phyloP scores from a whole-genome alignment of 106 monocot genomes.

The Dendrobium huoshanense region DNA sequence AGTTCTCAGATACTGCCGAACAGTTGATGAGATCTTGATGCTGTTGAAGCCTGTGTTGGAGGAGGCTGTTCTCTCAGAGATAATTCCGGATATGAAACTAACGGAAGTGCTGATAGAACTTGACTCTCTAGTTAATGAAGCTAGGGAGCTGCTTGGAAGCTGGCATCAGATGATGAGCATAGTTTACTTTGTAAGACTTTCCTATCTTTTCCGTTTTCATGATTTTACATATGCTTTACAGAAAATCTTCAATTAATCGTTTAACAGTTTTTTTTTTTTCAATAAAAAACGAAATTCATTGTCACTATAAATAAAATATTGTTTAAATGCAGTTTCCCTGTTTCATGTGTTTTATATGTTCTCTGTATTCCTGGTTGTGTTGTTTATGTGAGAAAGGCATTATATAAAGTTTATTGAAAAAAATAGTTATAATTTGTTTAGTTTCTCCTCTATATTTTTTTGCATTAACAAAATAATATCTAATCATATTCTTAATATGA shows the following conservation, averaged over 20 bases:
- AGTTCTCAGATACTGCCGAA: constrained; percentile 54
- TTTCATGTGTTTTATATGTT: background rate
- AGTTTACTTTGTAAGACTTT: constrained; percentile 59
- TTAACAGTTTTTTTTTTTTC: background rate
- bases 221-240: background rate
- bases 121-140: constrained; percentile 36
- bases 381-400: background rate
- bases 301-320: background rate
- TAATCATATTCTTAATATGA: background rate
- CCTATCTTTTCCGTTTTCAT: background rate
- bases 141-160: constrained; percentile 46
- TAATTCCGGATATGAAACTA: constrained; percentile 40
- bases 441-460: background rate
- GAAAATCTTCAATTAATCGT: background rate
- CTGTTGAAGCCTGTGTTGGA: constrained; percentile 53
- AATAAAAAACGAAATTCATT: background rate
- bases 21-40: constrained; percentile 52
- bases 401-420: background rate
- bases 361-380: background rate
- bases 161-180: constrained; percentile 84
- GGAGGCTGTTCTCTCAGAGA: constrained; percentile 21
- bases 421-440: background rate
- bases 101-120: constrained; percentile 44
- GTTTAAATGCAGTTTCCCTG: background rate
- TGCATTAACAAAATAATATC: background rate